Evolutionary conservation across 225 moss, liverwort and hornwort species (phyloP).

Genomic region (Pseudisothecium myosuroides): DNA sequence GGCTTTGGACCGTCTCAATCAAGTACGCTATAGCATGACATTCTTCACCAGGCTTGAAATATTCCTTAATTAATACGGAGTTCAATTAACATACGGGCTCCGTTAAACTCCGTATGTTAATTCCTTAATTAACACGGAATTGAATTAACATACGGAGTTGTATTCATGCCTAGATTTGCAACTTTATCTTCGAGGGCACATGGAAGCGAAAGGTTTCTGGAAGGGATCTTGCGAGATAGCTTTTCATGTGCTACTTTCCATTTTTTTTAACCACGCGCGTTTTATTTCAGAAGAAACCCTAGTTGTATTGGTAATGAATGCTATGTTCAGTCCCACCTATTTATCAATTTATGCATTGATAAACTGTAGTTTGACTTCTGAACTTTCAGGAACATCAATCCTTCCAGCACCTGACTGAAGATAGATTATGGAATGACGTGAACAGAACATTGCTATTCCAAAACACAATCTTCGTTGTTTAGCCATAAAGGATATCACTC

Average conservation of each 20-base stretch:
- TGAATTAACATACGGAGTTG: background rate
- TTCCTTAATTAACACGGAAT: background rate
- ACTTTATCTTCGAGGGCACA: background rate
- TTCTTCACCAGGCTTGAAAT: background rate
- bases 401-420: background rate
- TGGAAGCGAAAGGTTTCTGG: background rate
- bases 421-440: background rate
- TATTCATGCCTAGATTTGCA: background rate
- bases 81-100: no score
- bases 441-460: background rate
- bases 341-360: background rate
- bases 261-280: no score
- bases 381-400: background rate
- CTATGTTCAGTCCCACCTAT: background rate
- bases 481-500: background rate
- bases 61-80: background rate
- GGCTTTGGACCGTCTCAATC: constrained; percentile 23
- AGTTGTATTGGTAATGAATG: background rate
- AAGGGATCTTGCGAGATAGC: background rate
- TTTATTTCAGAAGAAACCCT: background rate
- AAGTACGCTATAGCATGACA: background rate
- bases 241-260: background rate
- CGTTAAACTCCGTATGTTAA: no score
- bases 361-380: background rate
- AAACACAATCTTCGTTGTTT: background rate